Percentiles rank a stretch among this genome's conserved stretches.
Evolutionary conservation across 768 basidiomycete species (phyloP).

Genomic region (Serendipita sp.): DNA sequence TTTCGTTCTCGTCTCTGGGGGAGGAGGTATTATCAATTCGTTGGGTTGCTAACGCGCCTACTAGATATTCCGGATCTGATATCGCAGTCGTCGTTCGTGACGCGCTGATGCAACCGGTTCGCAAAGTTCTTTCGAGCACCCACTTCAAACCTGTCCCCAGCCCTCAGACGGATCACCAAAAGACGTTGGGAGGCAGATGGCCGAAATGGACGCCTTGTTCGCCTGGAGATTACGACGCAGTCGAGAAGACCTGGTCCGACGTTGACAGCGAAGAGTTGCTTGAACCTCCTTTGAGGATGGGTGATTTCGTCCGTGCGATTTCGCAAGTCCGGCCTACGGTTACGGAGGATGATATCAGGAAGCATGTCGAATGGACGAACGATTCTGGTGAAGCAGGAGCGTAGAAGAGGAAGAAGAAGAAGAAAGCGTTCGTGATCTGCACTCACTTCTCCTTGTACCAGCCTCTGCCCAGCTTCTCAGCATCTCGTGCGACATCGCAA

Average conservation of each 20-base stretch:
- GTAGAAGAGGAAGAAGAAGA: background rate
- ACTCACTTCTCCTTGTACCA: background rate
- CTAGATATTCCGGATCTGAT: conserved; percentile 81
- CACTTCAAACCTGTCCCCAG: conserved; percentile 63
- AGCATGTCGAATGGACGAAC: conserved; percentile 69
- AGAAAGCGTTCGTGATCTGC: background rate
- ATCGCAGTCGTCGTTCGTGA: conserved; percentile 89
- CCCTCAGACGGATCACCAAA: conserved; percentile 14
- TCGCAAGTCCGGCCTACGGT: conserved; percentile 75
- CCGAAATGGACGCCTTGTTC: conserved; percentile 90
- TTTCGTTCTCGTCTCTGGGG: background rate
- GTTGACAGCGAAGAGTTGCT: conserved; percentile 73
- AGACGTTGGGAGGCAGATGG: conserved; percentile 15
- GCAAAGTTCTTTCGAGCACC: conserved; percentile 88
- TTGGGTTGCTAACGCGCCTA: background rate
- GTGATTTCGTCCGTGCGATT: conserved; percentile 71
- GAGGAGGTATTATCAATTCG: background rate
- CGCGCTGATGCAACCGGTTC: conserved; percentile 95
- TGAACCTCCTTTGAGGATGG: conserved; percentile 67
- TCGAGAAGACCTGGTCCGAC: conserved; percentile 81
- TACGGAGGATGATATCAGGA: conserved; percentile 68
- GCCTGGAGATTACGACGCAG: conserved; percentile 70
- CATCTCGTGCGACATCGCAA: too few species aligned
- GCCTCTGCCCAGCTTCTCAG: background rate
- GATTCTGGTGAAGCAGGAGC: conserved; percentile 44